phyloP scores from a whole-genome alignment of 306 rosid species.

The Vigna hirtella region DNA sequence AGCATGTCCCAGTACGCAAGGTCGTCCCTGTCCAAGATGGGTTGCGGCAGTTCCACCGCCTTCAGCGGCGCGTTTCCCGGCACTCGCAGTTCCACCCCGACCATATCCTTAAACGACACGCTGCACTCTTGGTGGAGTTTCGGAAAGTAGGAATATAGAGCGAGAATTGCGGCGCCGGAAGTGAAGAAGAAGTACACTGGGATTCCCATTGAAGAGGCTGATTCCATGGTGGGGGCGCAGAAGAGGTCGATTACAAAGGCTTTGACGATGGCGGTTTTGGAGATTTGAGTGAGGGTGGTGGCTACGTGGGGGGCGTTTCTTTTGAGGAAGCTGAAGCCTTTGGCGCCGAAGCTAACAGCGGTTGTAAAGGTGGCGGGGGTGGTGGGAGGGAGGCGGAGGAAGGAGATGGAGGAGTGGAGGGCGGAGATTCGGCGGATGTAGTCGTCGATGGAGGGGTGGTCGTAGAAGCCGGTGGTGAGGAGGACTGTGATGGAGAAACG shows the following conservation, averaged over 20 bases:
- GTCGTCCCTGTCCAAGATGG: slow-evolving; percentile 35
- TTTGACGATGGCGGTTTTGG: not conserved
- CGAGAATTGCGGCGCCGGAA: slow-evolving; percentile 40
- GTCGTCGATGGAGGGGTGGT: slow-evolving; percentile 26
- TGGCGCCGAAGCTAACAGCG: not conserved
- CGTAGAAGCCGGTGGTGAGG: not conserved
- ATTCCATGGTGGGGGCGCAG: slow-evolving; percentile 15
- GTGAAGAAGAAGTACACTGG: slow-evolving; percentile 45
- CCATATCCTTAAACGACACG: slow-evolving; percentile 34
- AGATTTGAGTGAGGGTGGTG: slow-evolving; percentile 23
- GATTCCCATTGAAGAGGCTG: not conserved
- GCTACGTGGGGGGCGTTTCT: slow-evolving; percentile 24
- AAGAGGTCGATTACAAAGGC: slow-evolving; percentile 41
- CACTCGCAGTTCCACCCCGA: slow-evolving; percentile 3
- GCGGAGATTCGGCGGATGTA: slow-evolving; percentile 42
- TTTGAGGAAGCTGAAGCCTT: not conserved
- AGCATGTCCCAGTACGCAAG: slow-evolving; percentile 41
- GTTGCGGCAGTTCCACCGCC: slow-evolving; percentile 33
- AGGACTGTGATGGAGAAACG: not conserved
- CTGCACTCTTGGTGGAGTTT: not conserved
- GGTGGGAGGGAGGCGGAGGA: slow-evolving; percentile 34
- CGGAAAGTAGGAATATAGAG: slow-evolving; percentile 29
- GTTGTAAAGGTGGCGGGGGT: not conserved
- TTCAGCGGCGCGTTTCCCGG: slow-evolving; percentile 35
- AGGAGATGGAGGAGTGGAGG: slow-evolving; percentile 39